Evolutionary conservation across 345 rosid species (phyloP).

Genomic region (Citrus sp.): DNA sequence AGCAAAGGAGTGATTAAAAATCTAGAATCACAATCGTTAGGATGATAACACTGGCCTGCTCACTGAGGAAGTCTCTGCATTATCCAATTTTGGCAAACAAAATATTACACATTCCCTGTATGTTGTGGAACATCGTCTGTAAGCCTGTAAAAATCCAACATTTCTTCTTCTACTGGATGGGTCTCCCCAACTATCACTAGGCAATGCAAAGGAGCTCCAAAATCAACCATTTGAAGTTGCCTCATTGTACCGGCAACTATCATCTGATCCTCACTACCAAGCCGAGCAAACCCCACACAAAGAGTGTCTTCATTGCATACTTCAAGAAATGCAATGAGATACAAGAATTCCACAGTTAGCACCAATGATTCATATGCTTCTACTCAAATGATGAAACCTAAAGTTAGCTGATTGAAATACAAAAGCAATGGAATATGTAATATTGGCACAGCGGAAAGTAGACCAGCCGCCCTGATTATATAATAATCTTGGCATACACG

Average conservation of each 20-base stretch:
- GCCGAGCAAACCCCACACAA: slow-evolving; percentile 77
- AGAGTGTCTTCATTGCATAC: slow-evolving; percentile 61
- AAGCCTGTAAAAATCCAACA: slow-evolving; percentile 68
- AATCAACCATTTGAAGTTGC: slow-evolving; percentile 59
- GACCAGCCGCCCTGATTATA: background rate
- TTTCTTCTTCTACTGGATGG: slow-evolving; percentile 88
- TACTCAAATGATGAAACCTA: background rate
- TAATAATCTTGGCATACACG: background rate
- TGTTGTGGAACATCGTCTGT: background rate
- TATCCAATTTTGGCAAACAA: background rate
- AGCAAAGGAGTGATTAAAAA: background rate
- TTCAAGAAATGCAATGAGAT: slow-evolving; percentile 17
- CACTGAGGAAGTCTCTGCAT: background rate
- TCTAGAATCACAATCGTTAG: background rate
- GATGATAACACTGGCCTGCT: background rate
- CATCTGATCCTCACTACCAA: slow-evolving; percentile 84
- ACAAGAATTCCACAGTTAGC: background rate
- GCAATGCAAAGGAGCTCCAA: slow-evolving; percentile 81
- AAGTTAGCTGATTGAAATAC: background rate
- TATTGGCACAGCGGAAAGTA: background rate
- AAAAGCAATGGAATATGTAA: background rate
- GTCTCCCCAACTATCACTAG: slow-evolving; percentile 75
- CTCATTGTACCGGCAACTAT: slow-evolving; percentile 80
- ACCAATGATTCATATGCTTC: background rate
- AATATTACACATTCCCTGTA: background rate